Base-by-base conservation (phyloP, 371 early-diverging fungal genomes). In the Mucor circinelloides region DNA sequence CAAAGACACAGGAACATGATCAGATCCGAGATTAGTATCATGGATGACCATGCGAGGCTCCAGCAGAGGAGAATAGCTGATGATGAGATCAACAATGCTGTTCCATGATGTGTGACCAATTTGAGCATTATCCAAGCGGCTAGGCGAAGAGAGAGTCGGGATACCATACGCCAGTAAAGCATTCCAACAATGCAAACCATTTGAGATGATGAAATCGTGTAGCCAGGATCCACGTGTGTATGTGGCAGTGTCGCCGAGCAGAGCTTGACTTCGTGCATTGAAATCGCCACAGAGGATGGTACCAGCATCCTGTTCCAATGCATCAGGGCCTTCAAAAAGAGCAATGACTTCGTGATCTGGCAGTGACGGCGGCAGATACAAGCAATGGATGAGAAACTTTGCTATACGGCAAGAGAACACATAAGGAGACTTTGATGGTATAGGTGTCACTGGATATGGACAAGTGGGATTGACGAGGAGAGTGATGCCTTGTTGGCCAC, bases 101-200 rank as follows among this genome's bases (percentile, higher is more conserved):
- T 12, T 32, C 34, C 52, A 32, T 6, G 30, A 30, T 30, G 30
- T 30, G 6, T 30, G 30, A 3, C 30, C 30, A 30, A 30, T 6
- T 30, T 30, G 30, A 30, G 30, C 30, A 30, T 30, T 30, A 6
- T 30, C 30, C 30, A 30, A 30, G 3, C 30, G 30, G 6, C 30
- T 30, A 3, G 30, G 30, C 6, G 30, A 30, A 30, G 30, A 30
- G 30, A 30, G 30, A 6, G 60, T 60, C 2, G 42, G 46, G 23
- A 60, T 44, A 38, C 63, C 54, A n/a, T 15, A 23, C 2, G 63
- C 64, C 4, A 64, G 4, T 1, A 21, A 6, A 7, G 56, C 23
- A 40, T 64, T 56, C 64, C 64, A 64, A 10, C 64, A 64, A 17
- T 13, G 21, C 2, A 56, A 19, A 5, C 64, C 64, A 56, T 36